These are phyloP conservation scores for Symbiotaphrina buchneri DNA, from an alignment of 495 filamentous ascomycete genomes.

Conservation along the genomic window DNA sequence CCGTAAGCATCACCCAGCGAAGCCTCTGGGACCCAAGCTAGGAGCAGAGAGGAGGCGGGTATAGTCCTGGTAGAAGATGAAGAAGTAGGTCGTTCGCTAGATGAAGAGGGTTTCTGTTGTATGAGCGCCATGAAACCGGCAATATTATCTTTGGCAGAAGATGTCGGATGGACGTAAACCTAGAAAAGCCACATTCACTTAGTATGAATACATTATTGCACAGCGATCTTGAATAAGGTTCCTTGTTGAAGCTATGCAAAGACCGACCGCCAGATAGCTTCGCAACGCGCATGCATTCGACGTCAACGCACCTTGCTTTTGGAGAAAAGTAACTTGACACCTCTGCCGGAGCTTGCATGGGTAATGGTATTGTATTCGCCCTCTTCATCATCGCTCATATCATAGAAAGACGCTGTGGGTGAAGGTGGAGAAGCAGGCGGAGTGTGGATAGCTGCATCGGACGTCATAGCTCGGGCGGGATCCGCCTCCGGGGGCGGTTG, in stretches of 20 bases:
- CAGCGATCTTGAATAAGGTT: too few species aligned
- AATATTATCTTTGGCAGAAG: conserved; percentile 88
- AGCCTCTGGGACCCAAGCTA: conserved; percentile 88
- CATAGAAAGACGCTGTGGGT: conserved; percentile 82
- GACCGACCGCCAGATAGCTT: conserved; percentile 4
- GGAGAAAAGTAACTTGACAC: conserved; percentile 87
- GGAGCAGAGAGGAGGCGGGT: conserved; percentile 42
- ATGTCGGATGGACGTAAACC: conserved; percentile 95
- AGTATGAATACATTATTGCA: too few species aligned
- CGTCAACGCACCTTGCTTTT: conserved; percentile 68
- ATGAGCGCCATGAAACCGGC: conserved; percentile 87
- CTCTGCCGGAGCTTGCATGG: conserved; percentile 51
- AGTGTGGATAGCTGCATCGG: conserved; percentile 8
- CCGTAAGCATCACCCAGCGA: conserved; percentile 67
- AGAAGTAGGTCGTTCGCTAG: conserved; percentile 8
- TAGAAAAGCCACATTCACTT: conserved; percentile 10
- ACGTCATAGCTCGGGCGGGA: conserved; percentile 13
- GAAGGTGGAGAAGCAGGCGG: conserved; percentile 30
- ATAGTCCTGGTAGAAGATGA: conserved; percentile 24
- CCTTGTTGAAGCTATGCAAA: conserved; percentile 4
- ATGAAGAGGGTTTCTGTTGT: conserved; percentile 48
- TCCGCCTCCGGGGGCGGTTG: too few species aligned
- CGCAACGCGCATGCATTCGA: background rate
- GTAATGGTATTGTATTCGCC: conserved; percentile 90
- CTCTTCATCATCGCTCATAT: conserved; percentile 90